Evolutionary conservation across 2,329 filamentous ascomycete species (phyloP), one percentile per base, ranked within the genome.

Genomic region (Fusarium pseudograminearum): DNA sequence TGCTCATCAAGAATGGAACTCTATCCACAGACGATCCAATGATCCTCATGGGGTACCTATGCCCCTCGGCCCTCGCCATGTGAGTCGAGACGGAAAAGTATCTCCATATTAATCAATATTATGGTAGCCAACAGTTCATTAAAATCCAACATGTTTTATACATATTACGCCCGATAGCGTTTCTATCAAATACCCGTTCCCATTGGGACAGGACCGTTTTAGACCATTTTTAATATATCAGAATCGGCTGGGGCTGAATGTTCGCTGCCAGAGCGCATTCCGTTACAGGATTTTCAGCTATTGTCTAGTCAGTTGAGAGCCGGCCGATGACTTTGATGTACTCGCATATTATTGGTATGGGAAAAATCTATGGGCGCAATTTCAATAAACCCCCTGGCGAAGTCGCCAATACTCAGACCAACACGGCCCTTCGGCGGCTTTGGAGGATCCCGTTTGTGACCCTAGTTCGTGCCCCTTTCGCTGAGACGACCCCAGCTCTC

Each of bases 391-490:
- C 44, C 58, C 61, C 62, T 63, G 61, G 24, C 22, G 34, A 52
- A 52, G 34, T 52, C 24, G n/a, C 48, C 48, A 40, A 30, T 34
- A 38, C 47, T 38, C 42, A 51, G 44, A 47, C 48, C 45, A 66
- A 59, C 67, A 60, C 45, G 48, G 67, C 46, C 63, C 67, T 40
- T 64, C 38, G 52, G 47, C 41, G 36, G 41, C 58, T 57, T 57
- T 44, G 20, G 48, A 47, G 51, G 24, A 47, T 36, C 30, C 61
- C 56, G 26, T 48, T 30, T 26, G n/a, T 42, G 28, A 31, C 38
- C 22, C 20, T 31, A 56, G 67, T 60, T 56, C 46, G 58, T 68
- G 55, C 67, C 63, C 56, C 67, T 70, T 67, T 70, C 60, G 34
- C 66, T 52, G 52, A 20, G 33, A 46, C 30, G 33, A 41, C 41